Conservation (phyloP, 108 stramenopile species). For the Cyclotella choctawhatcheeana region DNA sequence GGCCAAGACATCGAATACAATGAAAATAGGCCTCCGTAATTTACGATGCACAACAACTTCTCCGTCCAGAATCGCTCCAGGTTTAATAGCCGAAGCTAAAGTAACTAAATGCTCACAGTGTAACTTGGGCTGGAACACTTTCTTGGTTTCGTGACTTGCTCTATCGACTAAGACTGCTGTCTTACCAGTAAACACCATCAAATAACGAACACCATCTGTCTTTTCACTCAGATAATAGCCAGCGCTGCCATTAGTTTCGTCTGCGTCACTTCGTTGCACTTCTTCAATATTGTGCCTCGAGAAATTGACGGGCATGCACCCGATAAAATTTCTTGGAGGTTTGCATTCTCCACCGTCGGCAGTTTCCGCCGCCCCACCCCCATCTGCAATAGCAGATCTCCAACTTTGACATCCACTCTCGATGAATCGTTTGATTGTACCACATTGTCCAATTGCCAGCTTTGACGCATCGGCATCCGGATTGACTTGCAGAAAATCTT, state of each 20-base stretch:
- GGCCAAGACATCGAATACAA: conserved; percentile 94
- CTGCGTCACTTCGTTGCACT: conserved; percentile 73
- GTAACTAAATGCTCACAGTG: conserved; percentile 51
- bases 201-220: conserved; percentile 96
- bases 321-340: conserved; percentile 79
- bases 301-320: conserved; percentile 97
- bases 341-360: conserved; percentile 34
- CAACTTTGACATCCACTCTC: conserved; percentile 48
- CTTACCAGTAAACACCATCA: conserved; percentile 89
- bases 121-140: conserved; percentile 73
- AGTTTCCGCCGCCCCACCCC: conserved; percentile 43
- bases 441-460: conserved; percentile 79
- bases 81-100: conserved; percentile 60
- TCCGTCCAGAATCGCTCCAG: conserved; percentile 94
- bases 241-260: conserved; percentile 25
- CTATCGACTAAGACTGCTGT: conserved; percentile 91
- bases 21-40: conserved; percentile 83
- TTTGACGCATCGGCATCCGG: conserved; percentile 60
- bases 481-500: conserved; percentile 74
- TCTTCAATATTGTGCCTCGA: conserved; percentile 92
- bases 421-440: conserved; percentile 71
- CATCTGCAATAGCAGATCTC: conserved; percentile 33
- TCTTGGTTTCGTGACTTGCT: conserved; percentile 70
- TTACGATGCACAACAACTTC: conserved; percentile 95
- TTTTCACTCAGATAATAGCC: conserved; percentile 95